Base-by-base conservation (phyloP, 768 basidiomycete genomes). In the Glaciozyma antarctica region DNA sequence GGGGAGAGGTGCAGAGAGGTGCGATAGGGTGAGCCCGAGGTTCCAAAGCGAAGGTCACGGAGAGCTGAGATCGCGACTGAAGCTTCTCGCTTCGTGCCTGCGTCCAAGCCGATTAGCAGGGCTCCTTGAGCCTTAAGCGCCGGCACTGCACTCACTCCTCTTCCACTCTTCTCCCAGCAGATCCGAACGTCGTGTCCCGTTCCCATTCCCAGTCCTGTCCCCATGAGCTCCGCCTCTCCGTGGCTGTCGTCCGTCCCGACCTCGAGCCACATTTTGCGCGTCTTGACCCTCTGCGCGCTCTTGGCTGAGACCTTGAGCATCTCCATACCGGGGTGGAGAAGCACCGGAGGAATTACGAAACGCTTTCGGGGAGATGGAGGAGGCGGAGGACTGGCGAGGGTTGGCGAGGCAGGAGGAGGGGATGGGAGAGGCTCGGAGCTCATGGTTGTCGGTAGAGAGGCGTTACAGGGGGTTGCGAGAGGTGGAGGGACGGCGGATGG, bases 241-340 rank as follows among this genome's bases (percentile, higher is more conserved):
- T 64, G 63, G 8, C 63, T 55, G 0, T 53, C 56, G 9, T 62
- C 63, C 54, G 44, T 48, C 5, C 38, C 63, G 21, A 64, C 57
- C n/a, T 70, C 65, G 22, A 70, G 49, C 69, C 69, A 70, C 10
- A 70, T 57, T 30, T 30, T 52, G 9, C 69, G 41, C 1, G 64
- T 55, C 62, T 71, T 71, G 63, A 67, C 63, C 17, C 69, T 45
- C 8, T 65, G 51, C 1, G 63, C 69, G 30, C 58, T 58, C 66
- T 71, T 71, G 19, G 54, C 62, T 17, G 69, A 71, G 3, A 71
- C 66, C 44, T 71, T 71, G 55, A 71, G 66, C 66, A 71, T 65
- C 41, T 67, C 69, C 24, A 71, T 47, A 3, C 66, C 66, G 12
- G 66, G 66, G 28, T 61, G 62, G 43, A 65, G 59, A 34, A 71